Evolutionary conservation across 371 early-diverging fungal species (phyloP).

Genomic region (Lichtheimia ramosa): DNA sequence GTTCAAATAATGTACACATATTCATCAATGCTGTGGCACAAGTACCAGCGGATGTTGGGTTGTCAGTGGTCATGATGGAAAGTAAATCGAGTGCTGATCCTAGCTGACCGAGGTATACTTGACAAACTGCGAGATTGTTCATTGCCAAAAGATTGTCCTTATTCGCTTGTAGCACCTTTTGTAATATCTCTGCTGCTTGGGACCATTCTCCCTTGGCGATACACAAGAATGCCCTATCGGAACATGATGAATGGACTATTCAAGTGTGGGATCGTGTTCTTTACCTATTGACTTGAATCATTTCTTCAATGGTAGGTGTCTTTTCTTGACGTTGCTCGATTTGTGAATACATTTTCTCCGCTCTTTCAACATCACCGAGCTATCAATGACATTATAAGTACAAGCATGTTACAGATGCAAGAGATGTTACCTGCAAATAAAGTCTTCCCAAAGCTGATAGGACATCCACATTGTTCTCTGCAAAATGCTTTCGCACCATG

Average conservation of each 20-base stretch:
- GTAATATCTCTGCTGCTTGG: slow-evolving; percentile 44
- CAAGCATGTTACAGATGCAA: not conserved
- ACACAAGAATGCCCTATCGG: slow-evolving; percentile 37
- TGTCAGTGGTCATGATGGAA: slow-evolving; percentile 25
- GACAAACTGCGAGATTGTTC: slow-evolving; percentile 60
- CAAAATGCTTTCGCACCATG: slow-evolving; percentile 15
- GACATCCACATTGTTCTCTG: slow-evolving; percentile 39
- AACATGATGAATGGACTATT: not conserved
- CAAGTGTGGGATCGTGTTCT: not conserved
- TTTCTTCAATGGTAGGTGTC: slow-evolving; percentile 27
- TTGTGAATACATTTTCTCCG: slow-evolving; percentile 36
- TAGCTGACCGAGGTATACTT: slow-evolving; percentile 57
- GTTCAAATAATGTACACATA: slow-evolving; percentile 61
- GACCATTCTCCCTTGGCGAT: slow-evolving; percentile 61
- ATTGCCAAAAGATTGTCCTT: slow-evolving; percentile 53
- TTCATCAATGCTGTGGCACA: slow-evolving; percentile 60
- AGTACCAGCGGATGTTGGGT: slow-evolving; percentile 49
- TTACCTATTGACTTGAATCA: slow-evolving; percentile 49
- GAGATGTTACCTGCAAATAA: slow-evolving; percentile 48
- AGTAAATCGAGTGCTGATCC: slow-evolving; percentile 34
- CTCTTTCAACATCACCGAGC: slow-evolving; percentile 50
- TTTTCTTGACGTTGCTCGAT: slow-evolving; percentile 31
- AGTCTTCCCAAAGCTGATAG: slow-evolving; percentile 55
- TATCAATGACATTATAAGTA: slow-evolving; percentile 1
- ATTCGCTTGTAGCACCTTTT: slow-evolving; percentile 43